These are phyloP conservation scores for Colletotrichum filicis DNA, from an alignment of 2,329 filamentous ascomycete genomes.

Conservation along the genomic window DNA sequence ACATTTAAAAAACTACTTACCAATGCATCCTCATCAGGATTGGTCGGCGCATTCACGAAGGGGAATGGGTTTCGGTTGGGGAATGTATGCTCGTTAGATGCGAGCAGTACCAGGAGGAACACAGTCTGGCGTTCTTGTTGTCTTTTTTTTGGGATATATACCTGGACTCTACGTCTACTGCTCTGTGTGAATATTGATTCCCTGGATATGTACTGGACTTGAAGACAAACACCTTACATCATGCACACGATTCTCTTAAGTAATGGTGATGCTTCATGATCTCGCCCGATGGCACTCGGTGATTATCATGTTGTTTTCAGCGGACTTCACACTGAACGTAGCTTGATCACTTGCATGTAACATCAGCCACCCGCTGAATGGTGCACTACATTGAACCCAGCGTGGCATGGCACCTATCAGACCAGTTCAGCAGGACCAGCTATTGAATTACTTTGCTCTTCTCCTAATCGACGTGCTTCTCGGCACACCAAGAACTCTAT, in stretches of 20 bases:
- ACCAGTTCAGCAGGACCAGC: background rate
- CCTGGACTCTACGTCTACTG: slow-evolving; percentile 31
- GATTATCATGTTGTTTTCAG: too few species aligned
- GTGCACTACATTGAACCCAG: too few species aligned
- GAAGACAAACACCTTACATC: background rate
- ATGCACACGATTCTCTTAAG: background rate
- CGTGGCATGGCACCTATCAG: background rate
- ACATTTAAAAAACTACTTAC: background rate
- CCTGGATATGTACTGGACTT: background rate
- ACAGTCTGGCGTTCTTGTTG: slow-evolving; percentile 6
- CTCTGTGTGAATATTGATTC: slow-evolving; percentile 18
- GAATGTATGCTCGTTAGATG: background rate
- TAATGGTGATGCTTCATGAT: background rate
- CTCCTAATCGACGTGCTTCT: background rate
- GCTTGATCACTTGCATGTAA: too few species aligned
- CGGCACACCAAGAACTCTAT: background rate
- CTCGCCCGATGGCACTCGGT: too few species aligned
- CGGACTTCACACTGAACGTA: too few species aligned
- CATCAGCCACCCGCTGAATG: too few species aligned
- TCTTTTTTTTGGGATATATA: slow-evolving; percentile 17
- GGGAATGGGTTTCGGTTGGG: too few species aligned
- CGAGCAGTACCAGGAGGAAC: background rate
- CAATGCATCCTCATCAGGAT: background rate
- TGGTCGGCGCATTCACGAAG: slow-evolving; percentile 20
- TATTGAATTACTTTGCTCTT: too few species aligned